phyloP scores from a whole-genome alignment of 805 yeast species.

The Schwanniomyces polymorphus region DNA sequence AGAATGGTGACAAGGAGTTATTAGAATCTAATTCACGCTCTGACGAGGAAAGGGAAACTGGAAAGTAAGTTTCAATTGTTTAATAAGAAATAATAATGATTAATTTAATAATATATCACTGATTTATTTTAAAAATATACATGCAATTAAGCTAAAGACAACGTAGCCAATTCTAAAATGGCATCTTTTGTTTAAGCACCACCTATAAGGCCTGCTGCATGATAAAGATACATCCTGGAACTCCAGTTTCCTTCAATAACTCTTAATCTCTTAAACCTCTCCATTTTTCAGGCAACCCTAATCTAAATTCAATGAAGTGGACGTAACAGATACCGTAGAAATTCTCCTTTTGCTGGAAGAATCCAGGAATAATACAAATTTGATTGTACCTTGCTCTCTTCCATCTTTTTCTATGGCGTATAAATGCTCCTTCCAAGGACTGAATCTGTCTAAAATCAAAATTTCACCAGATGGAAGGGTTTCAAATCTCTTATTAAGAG shows the following conservation, averaged over 20 bases:
- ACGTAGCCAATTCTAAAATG: conserved; percentile 69
- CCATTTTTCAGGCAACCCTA: conserved; percentile 86
- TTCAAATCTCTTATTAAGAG: conserved; percentile 58
- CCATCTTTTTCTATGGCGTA: conserved; percentile 67
- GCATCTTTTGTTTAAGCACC: conserved; percentile 83
- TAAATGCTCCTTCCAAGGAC: conserved; percentile 96
- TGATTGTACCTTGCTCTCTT: conserved; percentile 52
- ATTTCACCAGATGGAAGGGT: conserved; percentile 73
- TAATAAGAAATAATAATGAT: neutral
- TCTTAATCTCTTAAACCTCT: conserved; percentile 94
- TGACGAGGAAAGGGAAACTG: conserved; percentile 8
- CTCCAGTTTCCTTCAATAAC: conserved; percentile 71
- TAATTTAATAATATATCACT: neutral
- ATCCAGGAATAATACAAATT: conserved; percentile 82
- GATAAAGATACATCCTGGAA: conserved; percentile 89
- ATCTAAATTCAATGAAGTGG: conserved; percentile 78
- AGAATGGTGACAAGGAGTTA: conserved; percentile 22
- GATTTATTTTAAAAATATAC: neutral
- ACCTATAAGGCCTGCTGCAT: conserved; percentile 97
- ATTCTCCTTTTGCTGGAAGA: conserved; percentile 77
- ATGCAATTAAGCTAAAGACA: conserved; percentile 17
- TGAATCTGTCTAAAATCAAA: conserved; percentile 69
- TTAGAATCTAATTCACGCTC: conserved; percentile 12
- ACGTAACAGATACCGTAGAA: conserved; percentile 83
- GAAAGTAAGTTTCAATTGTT: neutral